A percentile compares a stretch with the other conserved stretches of the same genome.
Evolutionary conservation across 164 flowering plant species (phyloP).

Genomic region (Aristolochia californica): DNA sequence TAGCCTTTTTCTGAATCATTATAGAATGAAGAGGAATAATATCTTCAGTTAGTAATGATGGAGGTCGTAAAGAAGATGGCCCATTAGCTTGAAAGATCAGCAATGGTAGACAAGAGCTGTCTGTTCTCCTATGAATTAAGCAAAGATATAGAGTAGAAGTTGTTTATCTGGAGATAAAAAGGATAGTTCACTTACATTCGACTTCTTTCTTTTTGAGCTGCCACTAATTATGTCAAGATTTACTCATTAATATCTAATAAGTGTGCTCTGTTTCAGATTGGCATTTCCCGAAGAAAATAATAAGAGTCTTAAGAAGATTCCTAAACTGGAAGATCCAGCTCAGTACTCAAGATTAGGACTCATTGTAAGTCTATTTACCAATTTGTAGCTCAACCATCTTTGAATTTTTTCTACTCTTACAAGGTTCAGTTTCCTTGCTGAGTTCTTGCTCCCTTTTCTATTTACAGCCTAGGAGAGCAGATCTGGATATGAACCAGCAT

Average conservation of each 20-base stretch:
- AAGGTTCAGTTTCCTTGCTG: neutral
- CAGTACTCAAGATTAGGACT: constrained; percentile 48
- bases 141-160: too few relatives aligned
- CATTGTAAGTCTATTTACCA: constrained; percentile 32
- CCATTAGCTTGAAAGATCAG: too few relatives aligned
- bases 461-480: constrained; percentile 91
- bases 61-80: too few relatives aligned
- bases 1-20: too few relatives aligned
- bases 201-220: too few relatives aligned
- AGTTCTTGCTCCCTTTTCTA: constrained; percentile 8
- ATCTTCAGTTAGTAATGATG: too few relatives aligned
- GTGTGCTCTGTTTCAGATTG: constrained; percentile 26
- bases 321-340: constrained; percentile 70
- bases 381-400: neutral
- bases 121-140: too few relatives aligned
- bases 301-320: constrained; percentile 55
- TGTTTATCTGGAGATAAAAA: too few relatives aligned
- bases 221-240: too few relatives aligned
- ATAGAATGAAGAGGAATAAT: too few relatives aligned
- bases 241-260: neutral
- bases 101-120: too few relatives aligned
- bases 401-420: neutral
- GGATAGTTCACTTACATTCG: too few relatives aligned
- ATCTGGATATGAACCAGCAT: constrained; percentile 96
- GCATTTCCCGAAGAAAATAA: constrained; percentile 68